Percentiles rank a stretch among this genome's conserved stretches.
Conservation (phyloP, 768 basidiomycete genomes). For the Naganishia randhawae region DNA sequence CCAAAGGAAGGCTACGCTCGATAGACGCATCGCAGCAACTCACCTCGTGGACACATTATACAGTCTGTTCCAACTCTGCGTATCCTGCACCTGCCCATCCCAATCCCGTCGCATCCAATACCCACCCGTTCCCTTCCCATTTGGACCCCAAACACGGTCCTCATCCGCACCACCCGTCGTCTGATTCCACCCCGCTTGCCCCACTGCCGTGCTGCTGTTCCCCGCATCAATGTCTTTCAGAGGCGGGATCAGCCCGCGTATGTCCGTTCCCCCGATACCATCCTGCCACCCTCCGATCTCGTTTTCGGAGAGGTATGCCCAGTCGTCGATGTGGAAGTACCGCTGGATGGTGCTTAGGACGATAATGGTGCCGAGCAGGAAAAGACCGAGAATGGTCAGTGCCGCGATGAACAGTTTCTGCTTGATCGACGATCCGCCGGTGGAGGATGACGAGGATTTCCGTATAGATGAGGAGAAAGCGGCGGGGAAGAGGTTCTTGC, state of each 20-base stretch:
- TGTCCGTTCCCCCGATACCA: slow-evolving; percentile 53
- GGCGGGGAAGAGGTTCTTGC: neutral
- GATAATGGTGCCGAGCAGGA: slow-evolving; percentile 30
- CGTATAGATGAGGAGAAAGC: neutral
- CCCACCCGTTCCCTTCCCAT: slow-evolving; percentile 42
- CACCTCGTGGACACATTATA: slow-evolving; percentile 44
- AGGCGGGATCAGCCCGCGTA: slow-evolving; percentile 59
- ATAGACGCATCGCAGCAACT: slow-evolving; percentile 30
- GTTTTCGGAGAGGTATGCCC: slow-evolving; percentile 72
- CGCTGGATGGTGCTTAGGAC: slow-evolving; percentile 71
- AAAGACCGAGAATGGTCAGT: slow-evolving; percentile 26
- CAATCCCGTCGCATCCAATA: slow-evolving; percentile 47
- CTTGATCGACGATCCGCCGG: neutral
- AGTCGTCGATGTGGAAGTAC: slow-evolving; percentile 74
- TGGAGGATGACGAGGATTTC: neutral
- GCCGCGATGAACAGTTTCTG: slow-evolving; percentile 16
- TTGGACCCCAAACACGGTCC: slow-evolving; percentile 34
- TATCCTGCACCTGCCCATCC: slow-evolving; percentile 43
- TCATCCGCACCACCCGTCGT: slow-evolving; percentile 12
- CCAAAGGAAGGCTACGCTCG: neutral
- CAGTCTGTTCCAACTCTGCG: slow-evolving; percentile 42
- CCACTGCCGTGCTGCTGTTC: neutral
- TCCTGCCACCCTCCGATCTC: slow-evolving; percentile 52
- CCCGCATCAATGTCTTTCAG: slow-evolving; percentile 24
- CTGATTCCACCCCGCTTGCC: neutral